A percentile compares a stretch with the other conserved stretches of the same genome.
Evolutionary conservation across 1,284 basidiomycete species (phyloP).

Genomic region (Inonotus hispidus): DNA sequence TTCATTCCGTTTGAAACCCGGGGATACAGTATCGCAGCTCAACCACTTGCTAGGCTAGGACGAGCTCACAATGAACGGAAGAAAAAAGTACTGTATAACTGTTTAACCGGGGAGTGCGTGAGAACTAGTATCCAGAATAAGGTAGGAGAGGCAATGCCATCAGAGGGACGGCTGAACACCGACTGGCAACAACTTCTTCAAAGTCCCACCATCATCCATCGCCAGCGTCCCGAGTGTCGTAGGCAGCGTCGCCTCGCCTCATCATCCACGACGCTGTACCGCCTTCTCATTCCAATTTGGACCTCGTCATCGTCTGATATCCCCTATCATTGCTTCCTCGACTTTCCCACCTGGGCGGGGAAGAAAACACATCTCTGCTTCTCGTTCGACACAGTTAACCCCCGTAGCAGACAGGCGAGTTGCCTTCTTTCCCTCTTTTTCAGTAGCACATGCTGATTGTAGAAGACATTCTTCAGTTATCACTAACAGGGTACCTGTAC

Average conservation of each 20-base stretch:
- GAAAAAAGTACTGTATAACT: no score
- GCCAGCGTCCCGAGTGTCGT: background rate
- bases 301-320: background rate
- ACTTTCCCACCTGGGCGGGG: slow-evolving; percentile 1
- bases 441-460: background rate
- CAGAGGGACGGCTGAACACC: background rate
- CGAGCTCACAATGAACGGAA: no score
- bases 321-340: slow-evolving; percentile 1
- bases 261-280: background rate
- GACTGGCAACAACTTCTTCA: background rate
- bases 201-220: slow-evolving; percentile 7
- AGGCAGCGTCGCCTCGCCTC: background rate
- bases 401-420: background rate
- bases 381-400: slow-evolving; percentile 1
- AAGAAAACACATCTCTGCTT: slow-evolving; percentile 2
- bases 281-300: background rate
- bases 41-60: no score
- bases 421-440: background rate
- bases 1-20: no score
- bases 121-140: no score
- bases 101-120: no score
- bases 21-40: no score
- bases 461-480: slow-evolving; percentile 6
- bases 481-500: slow-evolving; percentile 19
- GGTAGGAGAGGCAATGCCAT: background rate